A percentile compares a stretch with the other conserved stretches of the same genome.
Conservation (phyloP, 768 basidiomycete genomes). For the Boletus patriciae region DNA sequence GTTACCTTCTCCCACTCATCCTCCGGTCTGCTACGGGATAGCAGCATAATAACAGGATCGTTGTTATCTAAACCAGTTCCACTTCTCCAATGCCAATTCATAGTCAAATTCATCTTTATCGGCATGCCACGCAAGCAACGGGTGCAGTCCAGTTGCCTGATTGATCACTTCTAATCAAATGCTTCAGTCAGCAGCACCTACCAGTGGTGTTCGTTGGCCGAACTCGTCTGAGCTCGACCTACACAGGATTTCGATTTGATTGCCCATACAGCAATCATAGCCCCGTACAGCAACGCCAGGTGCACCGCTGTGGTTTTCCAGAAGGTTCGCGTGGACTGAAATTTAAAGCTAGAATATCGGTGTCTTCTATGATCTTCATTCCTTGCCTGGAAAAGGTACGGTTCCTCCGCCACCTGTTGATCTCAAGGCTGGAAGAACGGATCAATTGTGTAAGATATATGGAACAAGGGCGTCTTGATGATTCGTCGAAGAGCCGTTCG, state of each 20-base stretch:
- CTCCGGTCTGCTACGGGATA: neutral
- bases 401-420: neutral
- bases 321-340: neutral
- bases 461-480: neutral
- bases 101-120: neutral
- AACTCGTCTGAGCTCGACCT: neutral
- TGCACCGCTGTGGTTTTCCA: neutral
- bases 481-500: neutral
- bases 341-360: neutral
- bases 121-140: neutral
- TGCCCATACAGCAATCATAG: slow-evolving; percentile 18
- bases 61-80: neutral
- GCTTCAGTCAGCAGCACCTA: neutral
- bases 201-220: neutral
- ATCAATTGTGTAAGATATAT: neutral
- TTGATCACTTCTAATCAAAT: neutral
- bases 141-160: neutral
- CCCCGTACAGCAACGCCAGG: slow-evolving; percentile 17
- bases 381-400: neutral
- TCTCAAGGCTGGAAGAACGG: neutral
- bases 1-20: neutral
- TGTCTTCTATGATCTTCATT: slow-evolving; percentile 6
- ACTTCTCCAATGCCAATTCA: neutral
- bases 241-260: slow-evolving; percentile 14
- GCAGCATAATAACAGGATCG: neutral